These are phyloP conservation scores for Punica granatum DNA, from an alignment of 345 rosid genomes.

Conservation along the genomic window DNA sequence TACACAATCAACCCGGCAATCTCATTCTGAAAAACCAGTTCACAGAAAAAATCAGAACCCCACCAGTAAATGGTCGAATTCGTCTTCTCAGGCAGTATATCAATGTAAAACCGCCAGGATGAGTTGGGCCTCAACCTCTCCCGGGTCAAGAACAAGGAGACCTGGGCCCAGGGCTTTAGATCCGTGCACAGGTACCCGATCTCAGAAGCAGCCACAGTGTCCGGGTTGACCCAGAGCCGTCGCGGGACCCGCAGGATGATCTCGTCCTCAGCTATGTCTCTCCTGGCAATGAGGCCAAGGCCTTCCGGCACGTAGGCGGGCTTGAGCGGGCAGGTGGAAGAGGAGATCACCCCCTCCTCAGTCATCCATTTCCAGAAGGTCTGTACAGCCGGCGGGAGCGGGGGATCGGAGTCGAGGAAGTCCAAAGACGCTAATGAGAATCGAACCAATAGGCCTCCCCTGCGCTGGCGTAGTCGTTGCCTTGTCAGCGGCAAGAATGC, in stretches of 20 bases:
- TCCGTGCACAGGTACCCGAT: slow-evolving; percentile 14
- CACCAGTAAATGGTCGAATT: slow-evolving; percentile 21
- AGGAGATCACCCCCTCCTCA: slow-evolving; percentile 16
- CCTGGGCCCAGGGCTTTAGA: slow-evolving; percentile 19
- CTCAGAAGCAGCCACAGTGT: slow-evolving; percentile 15
- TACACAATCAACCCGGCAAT: slow-evolving; percentile 4
- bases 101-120: slow-evolving; percentile 14
- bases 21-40: background rate
- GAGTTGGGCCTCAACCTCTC: slow-evolving; percentile 15
- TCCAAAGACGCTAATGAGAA: background rate
- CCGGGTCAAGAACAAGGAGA: slow-evolving; percentile 17
- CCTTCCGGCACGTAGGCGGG: slow-evolving; percentile 18
- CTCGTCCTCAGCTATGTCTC: slow-evolving; percentile 19
- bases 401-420: slow-evolving; percentile 14
- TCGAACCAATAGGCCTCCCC: background rate
- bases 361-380: slow-evolving; percentile 22
- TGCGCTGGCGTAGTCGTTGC: background rate
- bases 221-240: slow-evolving; percentile 20
- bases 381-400: slow-evolving; percentile 9
- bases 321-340: slow-evolving; percentile 12
- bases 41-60: slow-evolving; percentile 2
- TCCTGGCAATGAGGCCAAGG: slow-evolving; percentile 18
- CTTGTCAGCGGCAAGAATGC: background rate
- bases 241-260: slow-evolving; percentile 14
- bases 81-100: slow-evolving; percentile 14